A percentile compares a stretch with the other conserved stretches of the same genome.
These are phyloP conservation scores for Pichia gijzeniarum DNA, from an alignment of 805 yeast species.

Conservation along the genomic window DNA sequence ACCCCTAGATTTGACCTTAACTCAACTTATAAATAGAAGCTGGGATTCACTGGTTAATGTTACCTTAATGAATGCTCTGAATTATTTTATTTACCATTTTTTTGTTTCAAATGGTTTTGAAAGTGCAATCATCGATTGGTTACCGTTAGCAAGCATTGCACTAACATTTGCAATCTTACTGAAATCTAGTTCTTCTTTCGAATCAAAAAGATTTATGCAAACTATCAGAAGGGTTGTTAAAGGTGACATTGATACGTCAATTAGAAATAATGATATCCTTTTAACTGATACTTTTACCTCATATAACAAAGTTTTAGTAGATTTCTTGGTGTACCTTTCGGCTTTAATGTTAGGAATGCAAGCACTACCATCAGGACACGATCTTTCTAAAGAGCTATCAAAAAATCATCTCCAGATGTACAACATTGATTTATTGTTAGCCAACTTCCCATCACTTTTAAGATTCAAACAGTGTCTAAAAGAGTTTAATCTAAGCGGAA, in stretches of 20 bases:
- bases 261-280: constrained; percentile 73
- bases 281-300: constrained; percentile 83
- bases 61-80: constrained; percentile 21
- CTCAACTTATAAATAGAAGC: constrained; percentile 15
- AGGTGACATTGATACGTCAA: constrained; percentile 54
- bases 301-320: constrained; percentile 69
- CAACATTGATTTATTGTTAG: constrained; percentile 27
- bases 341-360: constrained; percentile 33
- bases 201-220: constrained; percentile 40
- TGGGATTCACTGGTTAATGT: constrained; percentile 18
- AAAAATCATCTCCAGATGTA: constrained; percentile 26
- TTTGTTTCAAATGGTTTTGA: constrained; percentile 20
- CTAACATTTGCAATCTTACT: constrained; percentile 31
- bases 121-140: constrained; percentile 26
- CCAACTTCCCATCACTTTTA: constrained; percentile 57
- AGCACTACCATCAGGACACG: constrained; percentile 26
- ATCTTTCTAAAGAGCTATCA: constrained; percentile 22
- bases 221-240: constrained; percentile 46
- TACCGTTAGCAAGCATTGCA: constrained; percentile 35
- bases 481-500: constrained; percentile 51
- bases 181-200: constrained; percentile 21
- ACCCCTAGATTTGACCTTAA: constrained; percentile 19
- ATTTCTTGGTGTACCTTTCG: constrained; percentile 53
- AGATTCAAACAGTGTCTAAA: constrained; percentile 75
- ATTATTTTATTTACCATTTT: constrained; percentile 27